Percentiles rank a stretch among this genome's conserved stretches.
Conservation (phyloP, 116 monocot species). For the Trichopus zeylanicus region DNA sequence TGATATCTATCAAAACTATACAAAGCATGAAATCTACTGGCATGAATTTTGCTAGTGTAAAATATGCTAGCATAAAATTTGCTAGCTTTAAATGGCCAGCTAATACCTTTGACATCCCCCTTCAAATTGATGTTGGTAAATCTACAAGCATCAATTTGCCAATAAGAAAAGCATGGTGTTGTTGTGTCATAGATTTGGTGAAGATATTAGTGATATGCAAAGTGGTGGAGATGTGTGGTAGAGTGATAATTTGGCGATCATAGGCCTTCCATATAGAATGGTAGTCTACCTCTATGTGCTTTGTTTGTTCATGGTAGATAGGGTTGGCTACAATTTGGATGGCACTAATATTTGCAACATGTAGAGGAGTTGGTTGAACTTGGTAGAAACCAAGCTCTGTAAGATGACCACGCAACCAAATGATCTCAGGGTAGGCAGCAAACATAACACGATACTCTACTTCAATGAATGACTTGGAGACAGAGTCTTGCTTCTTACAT, state of each 20-base stretch:
- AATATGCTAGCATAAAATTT: too few species aligned
- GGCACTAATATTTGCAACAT: too few species aligned
- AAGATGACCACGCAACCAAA: not conserved
- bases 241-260: not conserved
- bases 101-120: not conserved
- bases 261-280: constrained; percentile 2
- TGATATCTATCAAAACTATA: not conserved
- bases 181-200: not conserved
- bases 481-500: not conserved
- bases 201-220: not conserved
- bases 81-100: not conserved
- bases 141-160: too few species aligned
- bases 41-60: too few species aligned
- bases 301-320: too few species aligned
- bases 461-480: not conserved
- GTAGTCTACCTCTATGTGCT: too few species aligned
- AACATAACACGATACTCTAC: too few species aligned
- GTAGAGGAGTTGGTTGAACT: not conserved
- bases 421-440: too few species aligned
- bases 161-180: too few species aligned
- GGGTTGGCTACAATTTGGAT: too few species aligned
- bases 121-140: too few species aligned
- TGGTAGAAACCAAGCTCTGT: not conserved
- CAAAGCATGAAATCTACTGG: too few species aligned
- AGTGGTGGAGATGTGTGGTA: constrained; percentile 4